Evolutionary conservation across 352 stramenopile species (phyloP), one percentile per base, ranked within the genome.

Genomic region (Halophytophthora polymorphica): DNA sequence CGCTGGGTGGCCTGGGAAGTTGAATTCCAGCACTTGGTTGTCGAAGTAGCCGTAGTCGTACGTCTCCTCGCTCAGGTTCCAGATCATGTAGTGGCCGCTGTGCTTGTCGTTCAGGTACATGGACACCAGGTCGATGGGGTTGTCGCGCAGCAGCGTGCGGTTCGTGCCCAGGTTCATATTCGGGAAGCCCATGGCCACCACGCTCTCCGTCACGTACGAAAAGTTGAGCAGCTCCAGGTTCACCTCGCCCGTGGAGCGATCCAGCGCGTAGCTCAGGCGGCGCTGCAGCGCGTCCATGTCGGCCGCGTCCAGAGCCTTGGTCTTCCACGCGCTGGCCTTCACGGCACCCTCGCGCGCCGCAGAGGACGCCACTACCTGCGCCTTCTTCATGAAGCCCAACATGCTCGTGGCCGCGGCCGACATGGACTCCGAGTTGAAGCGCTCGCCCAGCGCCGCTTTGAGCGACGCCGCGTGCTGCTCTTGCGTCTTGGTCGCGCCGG

Each of bases 61-160:
- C 25, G 88, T 83, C 48, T 98, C 93, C 77, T 99, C 96, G 53
- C 85, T 98, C 15, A 99, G 65, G 71, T 99, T 99, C 92, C 93
- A 99, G 51, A 99, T 96, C 91, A 99, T 98, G 68, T 96, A 98
- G 54, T 97, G 80, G n/a, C 91, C 91, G 12, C 69, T 69, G 58
- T 99, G 97, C 53, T 93, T 87, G 17, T 83, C 79, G 58, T 97
- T 86, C n/a, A 99, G 68, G 63, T 98, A 95, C 62, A 96, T 92
- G 21, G 88, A 77, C 15, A 99, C 87, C 28, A 94, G 56, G 39
- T 96, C 85, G 62, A 96, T 95, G 21, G 85, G 81, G 60, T 96
- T 96, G 50, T 95, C 86, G 52, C 85, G 77, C 18, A 93, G 69
- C 10, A 88, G 64, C 56, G 74, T 83, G 25, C 75, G 76, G 58